phyloP scores from a whole-genome alignment of 2,329 filamentous ascomycete species.

The Hymenoscyphus repandus region DNA sequence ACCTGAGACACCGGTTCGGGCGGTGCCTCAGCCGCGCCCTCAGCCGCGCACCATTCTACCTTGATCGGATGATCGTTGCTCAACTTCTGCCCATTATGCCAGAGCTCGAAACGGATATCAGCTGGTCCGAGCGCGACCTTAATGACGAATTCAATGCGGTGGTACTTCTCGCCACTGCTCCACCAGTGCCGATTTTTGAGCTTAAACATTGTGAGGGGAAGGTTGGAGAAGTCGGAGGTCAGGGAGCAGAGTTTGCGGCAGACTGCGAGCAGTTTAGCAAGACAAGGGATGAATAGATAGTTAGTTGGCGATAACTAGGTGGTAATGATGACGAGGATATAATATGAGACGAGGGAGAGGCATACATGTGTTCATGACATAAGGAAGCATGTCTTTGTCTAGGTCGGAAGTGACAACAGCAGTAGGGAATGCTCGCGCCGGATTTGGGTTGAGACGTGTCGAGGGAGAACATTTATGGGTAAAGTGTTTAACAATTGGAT shows the following conservation, averaged over 20 bases:
- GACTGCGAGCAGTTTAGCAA: not conserved
- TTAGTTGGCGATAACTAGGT: not conserved
- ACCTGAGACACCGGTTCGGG: slow-evolving; percentile 13
- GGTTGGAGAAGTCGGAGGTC: slow-evolving; percentile 11
- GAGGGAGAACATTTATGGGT: slow-evolving; percentile 7
- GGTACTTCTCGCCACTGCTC: slow-evolving; percentile 12
- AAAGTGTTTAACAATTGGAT: slow-evolving; percentile 14
- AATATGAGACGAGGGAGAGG: not conserved
- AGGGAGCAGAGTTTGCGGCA: slow-evolving; percentile 11
- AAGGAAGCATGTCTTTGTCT: slow-evolving; percentile 10
- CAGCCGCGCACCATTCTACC: slow-evolving; percentile 11
- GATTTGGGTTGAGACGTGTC: slow-evolving; percentile 2
- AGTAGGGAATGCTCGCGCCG: slow-evolving; percentile 8
- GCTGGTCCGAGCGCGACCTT: slow-evolving; percentile 14
- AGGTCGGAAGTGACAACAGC: slow-evolving; percentile 9
- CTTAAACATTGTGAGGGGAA: slow-evolving; percentile 11
- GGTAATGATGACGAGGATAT: not conserved
- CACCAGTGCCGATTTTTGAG: slow-evolving; percentile 17
- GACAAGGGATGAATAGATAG: not conserved
- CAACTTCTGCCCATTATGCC: slow-evolving; percentile 12
- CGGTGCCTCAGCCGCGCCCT: slow-evolving; percentile 5
- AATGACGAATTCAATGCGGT: slow-evolving; percentile 12
- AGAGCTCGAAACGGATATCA: slow-evolving; percentile 11
- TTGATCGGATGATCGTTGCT: slow-evolving; percentile 10
- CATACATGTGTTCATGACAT: slow-evolving; percentile 9